Base-by-base conservation (phyloP, 805 yeast species). In the Kazachstania viticola region DNA sequence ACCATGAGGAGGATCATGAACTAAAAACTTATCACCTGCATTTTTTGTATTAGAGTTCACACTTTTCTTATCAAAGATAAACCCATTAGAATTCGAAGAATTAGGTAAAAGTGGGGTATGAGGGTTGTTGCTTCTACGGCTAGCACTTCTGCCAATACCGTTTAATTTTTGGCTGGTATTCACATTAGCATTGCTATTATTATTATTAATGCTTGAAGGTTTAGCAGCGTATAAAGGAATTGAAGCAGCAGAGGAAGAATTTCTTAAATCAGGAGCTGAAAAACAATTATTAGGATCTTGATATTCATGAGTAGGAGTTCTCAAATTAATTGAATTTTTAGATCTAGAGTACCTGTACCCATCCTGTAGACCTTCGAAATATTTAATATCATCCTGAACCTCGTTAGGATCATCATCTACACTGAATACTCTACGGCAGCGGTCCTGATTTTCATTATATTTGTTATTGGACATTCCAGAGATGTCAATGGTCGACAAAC, bases 361-460 rank as follows among this genome's bases (percentile, higher is more conserved):
- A 54, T 79, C 91, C 26, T 67, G 68, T 45, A 71, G 73, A 0
- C 91, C 91, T 46, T 79, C 93, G 21, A 74, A 44, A 46, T 79
- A 81, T 40, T 72, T 71, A 32, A 67, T 54, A 41, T 71, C 80
- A 13, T 69, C 71, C 37, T 73, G 79, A 13, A 75, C 65, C 40
- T 82, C 94, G 40, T 72, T 71, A 27, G 79, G 71, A 45, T 79
- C 84, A 52, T 83, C 94, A 49, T 83, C 94, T 0, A 82, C 93
- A 22, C 85, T 75, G 50, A 76, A 83, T 1, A 79, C 53, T 27
- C 62, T 51, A 30, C 51, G 56, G 21, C 49, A 36, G 38, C 40
- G 46, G 27, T 48, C 49, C 13, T 44, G 41, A 11, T 29, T 16
- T 3, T 12, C 13, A 12, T n/a, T 17, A 13, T 17, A 24, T 17